A percentile compares a stretch with the other conserved stretches of the same genome.
These are phyloP conservation scores for Lactarius quietus DNA, from an alignment of 768 basidiomycete species.

Conservation along the genomic window DNA sequence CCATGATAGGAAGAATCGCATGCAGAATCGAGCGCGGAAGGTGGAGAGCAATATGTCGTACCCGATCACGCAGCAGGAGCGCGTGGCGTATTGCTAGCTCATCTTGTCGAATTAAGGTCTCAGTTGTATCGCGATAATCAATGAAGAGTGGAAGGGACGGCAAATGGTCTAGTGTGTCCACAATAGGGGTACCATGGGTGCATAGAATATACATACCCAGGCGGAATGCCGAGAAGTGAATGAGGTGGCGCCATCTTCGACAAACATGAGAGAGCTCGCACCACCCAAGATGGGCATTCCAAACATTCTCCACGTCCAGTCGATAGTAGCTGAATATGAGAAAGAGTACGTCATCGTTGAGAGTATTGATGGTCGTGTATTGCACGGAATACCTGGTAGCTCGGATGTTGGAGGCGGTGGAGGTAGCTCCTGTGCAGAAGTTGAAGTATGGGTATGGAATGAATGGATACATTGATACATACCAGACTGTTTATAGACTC, in stretches of 20 bases:
- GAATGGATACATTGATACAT: not conserved
- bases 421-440: not conserved
- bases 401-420: not conserved
- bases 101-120: not conserved
- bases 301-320: not conserved
- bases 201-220: not conserved
- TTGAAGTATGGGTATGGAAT: not conserved
- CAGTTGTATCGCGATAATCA: not conserved
- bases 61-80: not conserved
- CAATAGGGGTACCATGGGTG: not conserved
- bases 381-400: not conserved
- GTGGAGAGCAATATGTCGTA: not conserved
- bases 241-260: not conserved
- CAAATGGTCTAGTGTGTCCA: not conserved
- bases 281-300: not conserved
- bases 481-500: not conserved
- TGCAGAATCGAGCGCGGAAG: not conserved
- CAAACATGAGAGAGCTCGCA: not conserved
- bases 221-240: not conserved
- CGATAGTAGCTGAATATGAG: not conserved
- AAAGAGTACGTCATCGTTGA: not conserved
- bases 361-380: not conserved
- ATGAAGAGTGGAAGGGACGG: not conserved
- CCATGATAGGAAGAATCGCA: not conserved
- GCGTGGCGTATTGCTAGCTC: not conserved